Evolutionary conservation across 179 eudicot species (phyloP), one percentile per base, ranked within the genome.

Genomic region (Beta macrorhiza): DNA sequence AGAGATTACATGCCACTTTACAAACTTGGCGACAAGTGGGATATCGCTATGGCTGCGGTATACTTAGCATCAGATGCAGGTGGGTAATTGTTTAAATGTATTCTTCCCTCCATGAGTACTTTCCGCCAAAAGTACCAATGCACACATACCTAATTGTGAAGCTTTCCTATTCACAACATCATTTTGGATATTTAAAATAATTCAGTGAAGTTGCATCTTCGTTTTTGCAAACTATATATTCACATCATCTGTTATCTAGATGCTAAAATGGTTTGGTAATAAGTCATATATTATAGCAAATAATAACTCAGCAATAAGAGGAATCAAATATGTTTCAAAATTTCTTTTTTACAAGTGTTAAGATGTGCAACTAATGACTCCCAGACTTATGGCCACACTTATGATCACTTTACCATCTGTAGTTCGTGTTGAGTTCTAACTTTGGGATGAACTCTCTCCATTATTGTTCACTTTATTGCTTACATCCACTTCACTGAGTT

Each of bases 11-110:
- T 87, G 95, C 98, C 98, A 75, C 91, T 96, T 47, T 94, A 78
- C 83, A 94, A 92, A 88, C 80, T 91, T 76, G 99, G 99, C 55
- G 93, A 93, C 78, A 97, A 92, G 82, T 97, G 97, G 97, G 99
- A 97, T 81, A 92, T 97, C 79, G 99, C 99, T 22, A 92, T 97
- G 92, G 94, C 99, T 84, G 92, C 98, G 75, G 83, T 97, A 20
- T 97, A 91, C 90, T 92, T 97, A 82, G 91, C 91, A 55, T 97
- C 99, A 49, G 89, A 91, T 85, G 98, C 99, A 83, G 99, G 98
- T 96, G 61, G 63, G 91, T 80, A 47, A 65, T 58, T 78, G 5
- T 51, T 76, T 72, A 19, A 7, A 29, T 74, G 29, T 67, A 44
- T 58, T 56, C 67, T 57, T 22, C 22, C 75, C 63, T 11, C 49